Evolutionary conservation across 768 basidiomycete genomes (phyloP).

Genomic region (Lactifluus piperatus): DNA sequence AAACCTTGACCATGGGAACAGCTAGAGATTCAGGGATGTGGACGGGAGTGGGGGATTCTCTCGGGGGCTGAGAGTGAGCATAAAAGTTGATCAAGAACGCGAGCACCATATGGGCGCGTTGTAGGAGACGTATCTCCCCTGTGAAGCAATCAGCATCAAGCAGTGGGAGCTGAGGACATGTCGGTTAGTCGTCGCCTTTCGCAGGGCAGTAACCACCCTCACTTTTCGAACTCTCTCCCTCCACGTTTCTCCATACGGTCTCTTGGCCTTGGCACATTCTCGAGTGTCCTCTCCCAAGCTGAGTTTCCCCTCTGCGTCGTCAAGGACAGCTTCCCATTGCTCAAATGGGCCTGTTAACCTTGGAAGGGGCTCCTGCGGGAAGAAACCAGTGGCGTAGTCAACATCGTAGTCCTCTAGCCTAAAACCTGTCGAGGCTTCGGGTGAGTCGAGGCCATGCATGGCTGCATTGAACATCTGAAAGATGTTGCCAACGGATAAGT

Average conservation of each 20-base stretch:
- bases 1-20: conserved; percentile 69
- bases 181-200: not conserved
- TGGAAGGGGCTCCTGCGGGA: conserved; percentile 59
- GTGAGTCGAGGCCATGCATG: conserved; percentile 1
- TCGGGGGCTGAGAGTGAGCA: conserved; percentile 63
- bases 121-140: conserved; percentile 49
- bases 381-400: conserved; percentile 67
- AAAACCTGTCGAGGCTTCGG: not conserved
- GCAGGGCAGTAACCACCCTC: conserved; percentile 26
- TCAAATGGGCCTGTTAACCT: conserved; percentile 44
- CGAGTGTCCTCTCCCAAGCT: conserved; percentile 49
- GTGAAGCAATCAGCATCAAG: conserved; percentile 48
- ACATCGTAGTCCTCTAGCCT: conserved; percentile 39
- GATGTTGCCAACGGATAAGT: conserved; percentile 13
- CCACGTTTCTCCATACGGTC: conserved; percentile 59
- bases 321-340: conserved; percentile 66
- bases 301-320: conserved; percentile 43
- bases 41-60: conserved; percentile 32
- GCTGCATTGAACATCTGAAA: conserved; percentile 12
- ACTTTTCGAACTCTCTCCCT: conserved; percentile 53
- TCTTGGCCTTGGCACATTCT: conserved; percentile 39
- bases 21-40: conserved; percentile 70
- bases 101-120: conserved; percentile 84
- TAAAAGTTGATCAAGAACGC: conserved; percentile 89
- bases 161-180: conserved; percentile 52